Conservation (phyloP, 2,329 filamentous ascomycete genomes). For the Paecilomyces sp. region DNA sequence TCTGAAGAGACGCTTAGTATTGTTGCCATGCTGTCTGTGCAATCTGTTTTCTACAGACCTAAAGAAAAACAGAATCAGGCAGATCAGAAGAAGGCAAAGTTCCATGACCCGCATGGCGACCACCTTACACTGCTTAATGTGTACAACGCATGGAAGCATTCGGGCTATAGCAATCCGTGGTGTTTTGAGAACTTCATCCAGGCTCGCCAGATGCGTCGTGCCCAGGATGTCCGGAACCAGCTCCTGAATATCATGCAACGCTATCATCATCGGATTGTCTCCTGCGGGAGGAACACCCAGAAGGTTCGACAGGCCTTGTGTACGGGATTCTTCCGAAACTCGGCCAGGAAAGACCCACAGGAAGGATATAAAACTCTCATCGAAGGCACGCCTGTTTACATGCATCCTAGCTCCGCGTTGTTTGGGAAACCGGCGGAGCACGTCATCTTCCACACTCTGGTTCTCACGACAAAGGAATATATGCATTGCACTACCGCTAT, state of each 20-base stretch:
- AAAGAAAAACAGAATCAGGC: conserved; percentile 96
- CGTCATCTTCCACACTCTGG: conserved; percentile 73
- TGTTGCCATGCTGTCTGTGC: conserved; percentile 85
- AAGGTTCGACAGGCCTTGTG: conserved; percentile 86
- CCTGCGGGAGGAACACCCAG: conserved; percentile 79
- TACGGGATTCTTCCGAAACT: conserved; percentile 90
- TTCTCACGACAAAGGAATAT: conserved; percentile 71
- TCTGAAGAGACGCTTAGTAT: conserved; percentile 92
- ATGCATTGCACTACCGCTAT: conserved; percentile 93
- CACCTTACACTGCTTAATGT: conserved; percentile 94
- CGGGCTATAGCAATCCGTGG: conserved; percentile 77
- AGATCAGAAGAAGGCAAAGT: conserved; percentile 95
- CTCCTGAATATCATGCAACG: conserved; percentile 89
- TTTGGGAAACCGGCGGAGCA: conserved; percentile 96
- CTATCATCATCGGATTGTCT: conserved; percentile 73
- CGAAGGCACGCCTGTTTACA: conserved; percentile 87
- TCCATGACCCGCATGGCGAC: conserved; percentile 90
- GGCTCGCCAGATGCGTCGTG: conserved; percentile 77
- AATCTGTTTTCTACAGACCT: conserved; percentile 85
- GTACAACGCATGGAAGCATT: conserved; percentile 93
- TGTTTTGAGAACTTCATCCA: conserved; percentile 98
- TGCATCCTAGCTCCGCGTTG: conserved; percentile 84
- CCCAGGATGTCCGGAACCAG: conserved; percentile 87
- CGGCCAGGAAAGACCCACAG: conserved; percentile 87
- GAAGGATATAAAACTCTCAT: conserved; percentile 98